These are phyloP conservation scores for Kluyveromyces sp. DNA, from an alignment of 1,139 yeast genomes.

Conservation along the genomic window DNA sequence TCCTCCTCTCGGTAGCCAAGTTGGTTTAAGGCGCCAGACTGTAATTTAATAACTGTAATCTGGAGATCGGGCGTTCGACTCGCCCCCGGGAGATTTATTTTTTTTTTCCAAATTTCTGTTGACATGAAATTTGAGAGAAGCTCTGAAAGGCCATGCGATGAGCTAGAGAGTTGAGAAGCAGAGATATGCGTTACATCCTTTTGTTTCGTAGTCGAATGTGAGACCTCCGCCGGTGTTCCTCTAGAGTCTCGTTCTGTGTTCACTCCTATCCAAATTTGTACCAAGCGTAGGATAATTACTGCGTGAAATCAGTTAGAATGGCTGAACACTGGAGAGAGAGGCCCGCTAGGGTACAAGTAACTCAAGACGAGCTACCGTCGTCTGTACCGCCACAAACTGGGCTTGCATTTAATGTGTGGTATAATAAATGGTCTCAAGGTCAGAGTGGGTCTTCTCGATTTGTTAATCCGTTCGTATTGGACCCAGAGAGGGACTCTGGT, in stretches of 20 bases:
- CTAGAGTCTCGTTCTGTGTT: too few species aligned
- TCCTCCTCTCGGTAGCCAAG: conserved; percentile 21
- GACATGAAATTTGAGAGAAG: too few species aligned
- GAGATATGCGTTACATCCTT: not conserved
- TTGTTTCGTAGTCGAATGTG: too few species aligned
- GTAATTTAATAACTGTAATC: conserved; percentile 18
- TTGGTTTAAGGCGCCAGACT: conserved; percentile 25
- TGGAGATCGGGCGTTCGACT: conserved; percentile 28
- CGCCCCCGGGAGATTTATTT: conserved; percentile 26
- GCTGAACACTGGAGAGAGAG: conserved; percentile 33
- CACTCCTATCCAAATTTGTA: too few species aligned
- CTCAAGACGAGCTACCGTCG: conserved; percentile 53
- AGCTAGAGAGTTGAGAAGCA: not conserved
- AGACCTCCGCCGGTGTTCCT: too few species aligned
- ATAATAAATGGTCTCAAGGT: conserved; percentile 78
- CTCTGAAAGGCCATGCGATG: not conserved
- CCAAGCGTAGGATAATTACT: too few species aligned
- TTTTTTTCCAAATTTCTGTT: conserved; percentile 4
- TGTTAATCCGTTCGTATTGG: conserved; percentile 49
- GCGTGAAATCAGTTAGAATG: too few species aligned
- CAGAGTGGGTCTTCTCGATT: conserved; percentile 37
- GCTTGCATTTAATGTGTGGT: conserved; percentile 80
- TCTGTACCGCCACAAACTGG: conserved; percentile 78
- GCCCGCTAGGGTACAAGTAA: conserved; percentile 69
- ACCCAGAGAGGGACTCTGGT: conserved; percentile 62